Percentiles rank a stretch among this genome's conserved stretches.
Conservation (phyloP, 345 rosid species). For the Alliaria petiolata region DNA sequence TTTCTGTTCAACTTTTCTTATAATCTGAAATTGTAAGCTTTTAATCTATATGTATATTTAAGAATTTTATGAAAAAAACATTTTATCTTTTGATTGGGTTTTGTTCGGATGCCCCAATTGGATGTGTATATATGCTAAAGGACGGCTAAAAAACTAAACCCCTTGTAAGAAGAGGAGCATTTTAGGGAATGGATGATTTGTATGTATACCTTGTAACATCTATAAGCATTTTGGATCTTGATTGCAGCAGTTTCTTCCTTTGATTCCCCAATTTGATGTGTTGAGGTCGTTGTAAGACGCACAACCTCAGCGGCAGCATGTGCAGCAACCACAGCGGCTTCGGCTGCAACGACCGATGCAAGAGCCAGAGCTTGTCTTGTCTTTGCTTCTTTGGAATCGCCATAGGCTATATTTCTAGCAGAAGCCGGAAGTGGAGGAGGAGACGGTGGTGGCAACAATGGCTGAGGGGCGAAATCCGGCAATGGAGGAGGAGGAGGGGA, state of each 20-base stretch:
- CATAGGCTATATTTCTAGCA: neutral
- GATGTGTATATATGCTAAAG: neutral
- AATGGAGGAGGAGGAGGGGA: slow-evolving; percentile 27
- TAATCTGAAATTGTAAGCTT: too few relatives aligned
- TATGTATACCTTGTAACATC: slow-evolving; percentile 28
- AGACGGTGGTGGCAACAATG: slow-evolving; percentile 28
- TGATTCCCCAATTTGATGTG: slow-evolving; percentile 1
- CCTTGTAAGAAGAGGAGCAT: neutral
- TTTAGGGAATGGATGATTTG: neutral
- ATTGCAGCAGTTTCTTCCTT: slow-evolving; percentile 25
- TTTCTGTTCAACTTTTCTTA: too few relatives aligned
- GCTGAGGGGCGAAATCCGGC: slow-evolving; percentile 23
- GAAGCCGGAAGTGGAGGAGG: slow-evolving; percentile 14
- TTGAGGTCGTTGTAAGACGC: slow-evolving; percentile 12
- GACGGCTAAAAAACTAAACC: neutral
- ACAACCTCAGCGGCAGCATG: slow-evolving; percentile 31
- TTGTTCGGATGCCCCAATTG: neutral
- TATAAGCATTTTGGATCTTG: slow-evolving; percentile 30
- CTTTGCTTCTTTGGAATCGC: slow-evolving; percentile 16
- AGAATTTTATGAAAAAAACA: neutral
- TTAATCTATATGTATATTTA: neutral
- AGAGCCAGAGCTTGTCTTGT: slow-evolving; percentile 28
- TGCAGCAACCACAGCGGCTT: slow-evolving; percentile 33
- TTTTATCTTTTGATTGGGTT: neutral
- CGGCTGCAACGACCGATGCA: slow-evolving; percentile 32